Evolutionary conservation across 2,329 filamentous ascomycete genomes (phyloP), one percentile per base, ranked within the genome.

Genomic region (Fusarium brevicatenulatum): DNA sequence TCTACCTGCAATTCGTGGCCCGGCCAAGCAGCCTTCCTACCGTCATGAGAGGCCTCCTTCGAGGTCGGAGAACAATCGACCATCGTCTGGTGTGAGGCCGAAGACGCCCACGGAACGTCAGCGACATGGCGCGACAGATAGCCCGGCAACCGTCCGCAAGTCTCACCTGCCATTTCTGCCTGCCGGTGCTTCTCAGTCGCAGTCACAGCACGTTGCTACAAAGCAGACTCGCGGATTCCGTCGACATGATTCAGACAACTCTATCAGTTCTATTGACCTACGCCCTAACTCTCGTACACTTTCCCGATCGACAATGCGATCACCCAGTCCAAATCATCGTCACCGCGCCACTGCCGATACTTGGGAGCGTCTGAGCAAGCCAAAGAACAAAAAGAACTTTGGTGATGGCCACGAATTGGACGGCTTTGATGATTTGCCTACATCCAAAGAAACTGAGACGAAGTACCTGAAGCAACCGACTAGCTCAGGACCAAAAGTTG

Each of bases 351-450:
- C 86, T 81, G 87, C 87, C 52, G 86, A 86, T 43, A 83, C 83
- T 9, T 89, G 86, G 85, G 90, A 92, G 73, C 91, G 92, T 52
- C 83, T 97, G 66, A 95, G 89, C 71, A 93, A 91, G 80, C 94
- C 94, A 7, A 83, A 81, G 76, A 81, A 81, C 56, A 83, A 82
- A 73, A 82, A 81, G 70, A 79, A 82, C 87, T 99, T 97, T 83
- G 96, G 96, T 18, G 94, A 98, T 81, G 96, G 96, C 21, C 93
- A 92, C 68, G 96, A 99, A 82, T 87, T 99, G 39, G 95, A 98
- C 75, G 91, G 89, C 5, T 98, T 99, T 80, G 96, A 99, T 80
- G 96, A 99, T 82, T 85, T 99, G 63, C 95, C 95, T 4, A 98
- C 95, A 0, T 98, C 95, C 21, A 90, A 88, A 18, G 90, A 92